These are phyloP conservation scores for Chaetomium fimeti DNA, from an alignment of 495 filamentous ascomycete genomes.

Conservation along the genomic window DNA sequence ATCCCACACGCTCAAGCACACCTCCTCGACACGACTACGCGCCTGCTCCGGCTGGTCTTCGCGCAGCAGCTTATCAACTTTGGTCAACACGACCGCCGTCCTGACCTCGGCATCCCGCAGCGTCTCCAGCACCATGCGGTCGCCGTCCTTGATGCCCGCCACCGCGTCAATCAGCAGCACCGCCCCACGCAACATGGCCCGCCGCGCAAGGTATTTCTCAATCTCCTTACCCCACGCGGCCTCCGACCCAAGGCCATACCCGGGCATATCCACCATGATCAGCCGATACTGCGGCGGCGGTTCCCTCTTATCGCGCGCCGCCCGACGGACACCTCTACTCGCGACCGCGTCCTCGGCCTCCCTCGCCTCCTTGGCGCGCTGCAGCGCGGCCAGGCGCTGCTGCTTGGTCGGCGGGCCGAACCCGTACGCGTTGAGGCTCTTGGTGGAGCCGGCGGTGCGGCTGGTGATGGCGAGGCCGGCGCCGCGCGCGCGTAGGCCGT, in stretches of 20 bases:
- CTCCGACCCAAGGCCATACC: slow-evolving; percentile 78
- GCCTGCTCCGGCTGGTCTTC: slow-evolving; percentile 18
- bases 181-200: slow-evolving; percentile 74
- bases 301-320: slow-evolving; percentile 37
- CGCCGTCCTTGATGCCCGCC: slow-evolving; percentile 75
- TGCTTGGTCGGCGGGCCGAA: slow-evolving; percentile 53
- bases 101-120: slow-evolving; percentile 62
- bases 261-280: slow-evolving; percentile 84
- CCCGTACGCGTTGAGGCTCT: slow-evolving; percentile 80
- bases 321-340: slow-evolving; percentile 1
- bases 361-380: slow-evolving; percentile 25
- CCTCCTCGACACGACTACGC: slow-evolving; percentile 35
- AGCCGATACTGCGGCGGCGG: slow-evolving; percentile 56
- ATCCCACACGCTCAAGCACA: slow-evolving; percentile 41
- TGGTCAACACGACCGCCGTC: slow-evolving; percentile 80
- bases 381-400: slow-evolving; percentile 18
- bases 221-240: slow-evolving; percentile 83
- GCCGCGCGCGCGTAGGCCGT: slow-evolving; percentile 27
- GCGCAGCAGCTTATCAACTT: slow-evolving; percentile 61
- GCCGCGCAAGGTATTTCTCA: slow-evolving; percentile 71
- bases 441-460: slow-evolving; percentile 72
- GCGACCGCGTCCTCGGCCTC: background rate
- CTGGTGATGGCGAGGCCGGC: slow-evolving; percentile 59
- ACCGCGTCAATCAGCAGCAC: slow-evolving; percentile 80
- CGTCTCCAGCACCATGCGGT: slow-evolving; percentile 62